Evolutionary conservation across 2,329 filamentous ascomycete species (phyloP), one percentile per base, ranked within the genome.

Genomic region (Cladosporium sp.): DNA sequence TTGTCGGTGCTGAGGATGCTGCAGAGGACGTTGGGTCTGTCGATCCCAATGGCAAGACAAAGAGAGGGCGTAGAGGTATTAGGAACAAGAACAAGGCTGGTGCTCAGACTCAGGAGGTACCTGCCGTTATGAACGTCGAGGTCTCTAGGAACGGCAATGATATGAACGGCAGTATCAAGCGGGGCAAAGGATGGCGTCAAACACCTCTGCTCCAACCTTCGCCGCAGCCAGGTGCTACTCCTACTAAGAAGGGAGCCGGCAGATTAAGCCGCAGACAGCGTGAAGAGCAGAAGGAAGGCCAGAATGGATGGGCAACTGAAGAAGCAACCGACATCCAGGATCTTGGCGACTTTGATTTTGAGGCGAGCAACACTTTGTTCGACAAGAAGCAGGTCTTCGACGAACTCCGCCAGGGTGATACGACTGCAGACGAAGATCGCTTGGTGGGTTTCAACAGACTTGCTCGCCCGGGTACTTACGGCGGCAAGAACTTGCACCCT

Each of bases 271-370:
- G 72, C 49, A 73, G 73, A 22, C 74, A 75, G 56, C 73, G 71
- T 51, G 68, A 68, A 63, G 69, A 57, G 69, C 70, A 57, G 7
- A 77, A 80, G 50, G 73, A 78, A 48, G 51, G 56, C 32, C 69
- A 88, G 38, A 94, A 89, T 65, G 92, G 89, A 3, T 97, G 92
- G 91, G 90, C 88, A 3, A 96, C 92, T 0, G 93, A 96, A 64
- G 92, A 97, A 62, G 91, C 92, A 18, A 96, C 89, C 0, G 93
- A 97, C 64, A 88, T 93, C 18, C 88, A 92, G 69, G 92, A 94
- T 64, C 80, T 93, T 75, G 88, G 87, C 9, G 93, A 97, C 54
- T 97, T 97, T 60, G 92, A 97, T 67, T 97, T 97, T 62, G 84
- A 88, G 60, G 84, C 83, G 49, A 90, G 90, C 57, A 76, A 97